Base-by-base conservation (phyloP, 495 filamentous ascomycete genomes). In the Poronia punctata region DNA sequence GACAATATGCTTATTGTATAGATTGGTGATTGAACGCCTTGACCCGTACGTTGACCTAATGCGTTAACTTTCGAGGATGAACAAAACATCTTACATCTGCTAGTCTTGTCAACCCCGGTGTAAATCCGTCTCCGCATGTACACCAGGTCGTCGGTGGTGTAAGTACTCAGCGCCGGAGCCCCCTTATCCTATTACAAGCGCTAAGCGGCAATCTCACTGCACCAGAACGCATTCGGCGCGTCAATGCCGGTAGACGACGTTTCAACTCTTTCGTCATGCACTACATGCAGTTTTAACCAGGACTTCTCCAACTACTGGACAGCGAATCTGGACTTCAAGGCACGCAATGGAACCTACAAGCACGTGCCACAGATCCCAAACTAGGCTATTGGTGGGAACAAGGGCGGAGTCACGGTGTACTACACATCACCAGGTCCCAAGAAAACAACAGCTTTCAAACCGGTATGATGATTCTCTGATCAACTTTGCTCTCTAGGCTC, bases 371-470 rank as follows among this genome's bases (percentile, higher is more conserved):
- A 59, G 29, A 56, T 59, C 5, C 55, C 52, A 19, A 65, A 66
- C 37, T 45, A 57, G 25, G 56, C 48, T 17, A 48, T 51, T 25
- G 46, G 57, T 17, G 56, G 56, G 11, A 48, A 52, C 28, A 60
- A 60, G 20, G 62, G 52, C 16, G 64, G 64, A 4, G 56, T 66
- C 32, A 64, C 61, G 0, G 49, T 67, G n/a, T 67, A 67, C 46
- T 67, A 67, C 45, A 62, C 58, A 29, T 50, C 54, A 9, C 57
- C 64, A 10, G 56, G 53, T 11, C 43, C 52, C 33, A 57, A 55
- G 34, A 38, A 48, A 24, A 57, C 58, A 26, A 64, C 62, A 1
- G 62, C 64, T 9, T 67, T 67, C 39, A 58, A 50, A 35, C 57
- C 57, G 35, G 53, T 57, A 45, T 24, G 46, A 46, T 8, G 12